These are phyloP conservation scores for Pezicula radicicola DNA, from an alignment of 2,329 filamentous ascomycete genomes.

Conservation along the genomic window DNA sequence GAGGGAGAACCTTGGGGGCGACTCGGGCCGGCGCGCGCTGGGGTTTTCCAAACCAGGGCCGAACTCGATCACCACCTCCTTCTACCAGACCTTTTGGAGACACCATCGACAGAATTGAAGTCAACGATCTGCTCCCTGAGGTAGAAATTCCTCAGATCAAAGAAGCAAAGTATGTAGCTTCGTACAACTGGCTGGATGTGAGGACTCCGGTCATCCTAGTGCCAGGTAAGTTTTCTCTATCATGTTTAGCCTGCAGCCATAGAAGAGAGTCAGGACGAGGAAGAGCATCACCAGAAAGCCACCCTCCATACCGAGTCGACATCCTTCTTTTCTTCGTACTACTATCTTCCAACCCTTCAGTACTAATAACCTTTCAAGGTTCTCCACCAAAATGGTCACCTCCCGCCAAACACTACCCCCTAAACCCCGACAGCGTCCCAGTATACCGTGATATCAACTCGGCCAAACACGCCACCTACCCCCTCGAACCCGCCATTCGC, in stretches of 20 bases:
- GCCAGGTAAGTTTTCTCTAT: conserved; percentile 34
- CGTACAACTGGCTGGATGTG: conserved; percentile 47
- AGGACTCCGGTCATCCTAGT: conserved; percentile 37
- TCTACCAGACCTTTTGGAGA: conserved; percentile 10
- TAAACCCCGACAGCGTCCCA: conserved; percentile 39
- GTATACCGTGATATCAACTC: conserved; percentile 41
- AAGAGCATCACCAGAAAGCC: no score
- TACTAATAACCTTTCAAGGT: conserved; percentile 31
- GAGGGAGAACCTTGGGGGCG: background rate
- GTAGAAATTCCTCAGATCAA: conserved; percentile 30
- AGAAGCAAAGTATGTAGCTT: conserved; percentile 40
- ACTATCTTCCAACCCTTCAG: no score
- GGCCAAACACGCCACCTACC: conserved; percentile 33
- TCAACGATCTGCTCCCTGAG: conserved; percentile 16
- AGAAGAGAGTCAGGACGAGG: no score
- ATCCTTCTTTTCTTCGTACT: no score
- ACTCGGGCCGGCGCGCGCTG: background rate
- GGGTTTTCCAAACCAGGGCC: background rate
- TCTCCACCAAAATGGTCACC: conserved; percentile 50
- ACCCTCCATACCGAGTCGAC: conserved; percentile 1
- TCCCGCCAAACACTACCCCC: conserved; percentile 23
- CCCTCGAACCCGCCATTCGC: conserved; percentile 14
- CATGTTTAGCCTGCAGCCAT: background rate
- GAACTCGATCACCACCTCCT: background rate
- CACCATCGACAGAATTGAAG: conserved; percentile 13